phyloP scores from a whole-genome alignment of 306 rosid species.

The Inga laurina region DNA sequence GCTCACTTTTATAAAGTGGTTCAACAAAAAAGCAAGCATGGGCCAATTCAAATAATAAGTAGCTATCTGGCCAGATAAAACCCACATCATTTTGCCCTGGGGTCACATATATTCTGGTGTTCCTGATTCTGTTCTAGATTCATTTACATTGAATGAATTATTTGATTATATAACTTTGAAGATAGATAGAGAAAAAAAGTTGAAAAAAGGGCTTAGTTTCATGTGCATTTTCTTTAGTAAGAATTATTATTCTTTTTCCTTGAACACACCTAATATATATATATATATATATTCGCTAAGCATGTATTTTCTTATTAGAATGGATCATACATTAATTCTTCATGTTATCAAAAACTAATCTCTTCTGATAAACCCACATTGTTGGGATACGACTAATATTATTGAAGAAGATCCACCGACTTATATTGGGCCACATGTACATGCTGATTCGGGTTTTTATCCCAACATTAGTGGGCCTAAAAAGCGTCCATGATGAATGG shows the following conservation, averaged over 20 bases:
- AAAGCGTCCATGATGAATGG: background rate
- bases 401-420: background rate
- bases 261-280: no score
- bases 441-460: background rate
- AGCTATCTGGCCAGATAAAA: slow-evolving; percentile 30
- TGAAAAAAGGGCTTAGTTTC: background rate
- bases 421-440: no score
- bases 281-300: no score
- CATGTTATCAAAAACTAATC: no score
- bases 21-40: slow-evolving; percentile 29
- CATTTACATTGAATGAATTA: background rate
- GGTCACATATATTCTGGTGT: slow-evolving; percentile 22
- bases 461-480: background rate
- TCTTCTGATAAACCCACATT: no score
- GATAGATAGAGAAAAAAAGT: background rate
- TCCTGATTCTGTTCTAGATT: background rate
- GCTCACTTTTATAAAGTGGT: slow-evolving; percentile 38
- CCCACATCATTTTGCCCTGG: slow-evolving; percentile 40
- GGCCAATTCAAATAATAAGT: slow-evolving; percentile 13
- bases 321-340: no score
- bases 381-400: no score
- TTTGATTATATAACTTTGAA: background rate
- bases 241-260: no score
- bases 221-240: background rate
- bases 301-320: no score